phyloP scores from a whole-genome alignment of 208 protist species.

The Acanthamoeba healyi region DNA sequence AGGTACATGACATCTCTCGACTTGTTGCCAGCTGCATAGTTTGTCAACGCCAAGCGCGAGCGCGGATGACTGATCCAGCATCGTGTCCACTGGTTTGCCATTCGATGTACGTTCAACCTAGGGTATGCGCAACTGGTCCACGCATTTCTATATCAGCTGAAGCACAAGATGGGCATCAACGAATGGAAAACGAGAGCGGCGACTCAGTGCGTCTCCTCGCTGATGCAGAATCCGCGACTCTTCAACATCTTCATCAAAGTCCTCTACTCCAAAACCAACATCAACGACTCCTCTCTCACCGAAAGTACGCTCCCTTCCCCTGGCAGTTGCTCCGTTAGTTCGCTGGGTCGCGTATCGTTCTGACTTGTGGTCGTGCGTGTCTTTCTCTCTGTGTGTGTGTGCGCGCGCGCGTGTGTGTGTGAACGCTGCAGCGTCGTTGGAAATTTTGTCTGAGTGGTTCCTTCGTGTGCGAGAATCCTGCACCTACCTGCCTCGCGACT shows the following conservation, averaged over 20 bases:
- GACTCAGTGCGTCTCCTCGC: not conserved
- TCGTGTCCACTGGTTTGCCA: too few relatives aligned
- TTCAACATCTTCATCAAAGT: slow-evolving; percentile 65
- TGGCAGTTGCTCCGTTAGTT: too few relatives aligned
- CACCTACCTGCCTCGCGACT: slow-evolving; percentile 35
- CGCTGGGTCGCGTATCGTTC: too few relatives aligned
- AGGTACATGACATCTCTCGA: not conserved
- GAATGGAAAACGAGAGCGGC: slow-evolving; percentile 36
- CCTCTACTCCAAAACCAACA: slow-evolving; percentile 65
- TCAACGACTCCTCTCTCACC: slow-evolving; percentile 3
- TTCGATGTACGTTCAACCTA: too few relatives aligned
- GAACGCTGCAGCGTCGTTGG: slow-evolving; percentile 23
- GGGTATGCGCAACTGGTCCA: slow-evolving; percentile 65
- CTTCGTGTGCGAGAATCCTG: not conserved
- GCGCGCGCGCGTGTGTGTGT: too few relatives aligned
- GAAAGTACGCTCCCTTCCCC: slow-evolving; percentile 8
- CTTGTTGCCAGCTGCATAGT: too few relatives aligned
- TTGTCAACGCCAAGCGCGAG: too few relatives aligned
- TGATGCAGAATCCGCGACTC: slow-evolving; percentile 47
- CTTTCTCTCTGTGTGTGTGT: too few relatives aligned
- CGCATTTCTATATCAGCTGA: slow-evolving; percentile 60
- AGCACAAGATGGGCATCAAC: slow-evolving; percentile 40
- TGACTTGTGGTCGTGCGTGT: too few relatives aligned
- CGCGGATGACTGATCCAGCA: too few relatives aligned
- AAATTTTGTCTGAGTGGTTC: slow-evolving; percentile 69